phyloP scores from a whole-genome alignment of 441 rosid genomes.

The Populus trichocarpa region DNA sequence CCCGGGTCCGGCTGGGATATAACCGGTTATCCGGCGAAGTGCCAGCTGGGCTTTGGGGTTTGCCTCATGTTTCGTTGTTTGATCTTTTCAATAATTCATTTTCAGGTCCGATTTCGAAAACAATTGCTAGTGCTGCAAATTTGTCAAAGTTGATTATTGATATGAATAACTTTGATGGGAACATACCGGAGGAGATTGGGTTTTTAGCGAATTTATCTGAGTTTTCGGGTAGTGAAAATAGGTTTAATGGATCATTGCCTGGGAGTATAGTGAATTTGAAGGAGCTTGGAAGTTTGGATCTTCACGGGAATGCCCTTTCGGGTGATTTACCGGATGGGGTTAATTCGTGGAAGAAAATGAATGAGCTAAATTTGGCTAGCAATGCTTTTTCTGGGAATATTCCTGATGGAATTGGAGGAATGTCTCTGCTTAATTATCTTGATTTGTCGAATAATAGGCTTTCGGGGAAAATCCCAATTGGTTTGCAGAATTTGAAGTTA shows the following conservation, averaged over 20 bases:
- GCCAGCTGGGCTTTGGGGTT: slow-evolving; percentile 79
- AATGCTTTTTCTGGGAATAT: slow-evolving; percentile 61
- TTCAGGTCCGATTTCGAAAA: slow-evolving; percentile 60
- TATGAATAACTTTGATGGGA: slow-evolving; percentile 59
- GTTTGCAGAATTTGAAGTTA: slow-evolving; percentile 80
- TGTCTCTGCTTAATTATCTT: slow-evolving; percentile 80
- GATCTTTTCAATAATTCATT: slow-evolving; percentile 63
- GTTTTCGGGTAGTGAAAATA: slow-evolving; percentile 59
- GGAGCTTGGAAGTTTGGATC: slow-evolving; percentile 71
- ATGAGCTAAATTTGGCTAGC: slow-evolving; percentile 70
- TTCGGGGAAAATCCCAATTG: slow-evolving; percentile 62
- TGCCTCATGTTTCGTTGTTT: slow-evolving; percentile 71
- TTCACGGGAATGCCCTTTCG: slow-evolving; percentile 55
- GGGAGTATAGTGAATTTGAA: slow-evolving; percentile 49
- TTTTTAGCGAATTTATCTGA: slow-evolving; percentile 44
- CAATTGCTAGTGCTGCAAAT: slow-evolving; percentile 57
- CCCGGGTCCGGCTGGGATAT: slow-evolving; percentile 60
- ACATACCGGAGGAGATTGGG: slow-evolving; percentile 74
- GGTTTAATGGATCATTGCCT: slow-evolving; percentile 65
- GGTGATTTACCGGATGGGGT: slow-evolving; percentile 66
- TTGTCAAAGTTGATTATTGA: slow-evolving; percentile 60
- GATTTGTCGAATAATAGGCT: slow-evolving; percentile 72
- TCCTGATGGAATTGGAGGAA: slow-evolving; percentile 59
- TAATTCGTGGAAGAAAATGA: slow-evolving; percentile 70
- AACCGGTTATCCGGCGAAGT: slow-evolving; percentile 75